A percentile compares a stretch with the other conserved stretches of the same genome.
Evolutionary conservation across 495 filamentous ascomycete species (phyloP).

Genomic region (Friedmanniomyces simplex): DNA sequence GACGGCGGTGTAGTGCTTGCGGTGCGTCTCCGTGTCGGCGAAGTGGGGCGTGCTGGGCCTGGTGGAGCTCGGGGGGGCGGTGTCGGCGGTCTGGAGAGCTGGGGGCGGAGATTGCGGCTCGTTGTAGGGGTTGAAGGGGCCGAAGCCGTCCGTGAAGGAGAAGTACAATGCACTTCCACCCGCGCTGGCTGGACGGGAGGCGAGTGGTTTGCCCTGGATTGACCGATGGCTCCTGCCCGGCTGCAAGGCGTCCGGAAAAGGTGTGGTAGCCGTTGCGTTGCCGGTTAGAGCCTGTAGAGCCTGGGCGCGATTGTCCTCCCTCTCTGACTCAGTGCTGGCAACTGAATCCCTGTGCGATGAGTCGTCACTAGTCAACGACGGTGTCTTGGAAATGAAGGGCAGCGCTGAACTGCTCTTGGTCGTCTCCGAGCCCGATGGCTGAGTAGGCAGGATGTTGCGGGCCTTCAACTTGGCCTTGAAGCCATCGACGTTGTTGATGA

Average conservation of each 20-base stretch:
- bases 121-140: background rate
- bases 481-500: background rate
- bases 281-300: background rate
- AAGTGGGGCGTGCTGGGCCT: background rate
- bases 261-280: background rate
- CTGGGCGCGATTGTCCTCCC: background rate
- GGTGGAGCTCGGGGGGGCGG: background rate
- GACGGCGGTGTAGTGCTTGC: slow-evolving; percentile 3
- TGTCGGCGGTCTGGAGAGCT: background rate
- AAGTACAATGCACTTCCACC: background rate
- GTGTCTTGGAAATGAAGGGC: background rate
- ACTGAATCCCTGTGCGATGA: background rate
- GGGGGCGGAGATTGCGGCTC: background rate
- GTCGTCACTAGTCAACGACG: background rate
- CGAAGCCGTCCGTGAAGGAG: background rate
- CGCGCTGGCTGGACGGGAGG: background rate
- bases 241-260: background rate
- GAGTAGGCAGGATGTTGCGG: background rate
- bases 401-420: background rate
- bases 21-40: background rate
- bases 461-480: background rate
- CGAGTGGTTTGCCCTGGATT: background rate
- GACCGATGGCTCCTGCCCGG: background rate
- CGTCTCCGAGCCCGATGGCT: background rate
- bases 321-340: background rate